Conservation (phyloP, 2,329 filamentous ascomycete species). For the Colletotrichum spinosum region DNA sequence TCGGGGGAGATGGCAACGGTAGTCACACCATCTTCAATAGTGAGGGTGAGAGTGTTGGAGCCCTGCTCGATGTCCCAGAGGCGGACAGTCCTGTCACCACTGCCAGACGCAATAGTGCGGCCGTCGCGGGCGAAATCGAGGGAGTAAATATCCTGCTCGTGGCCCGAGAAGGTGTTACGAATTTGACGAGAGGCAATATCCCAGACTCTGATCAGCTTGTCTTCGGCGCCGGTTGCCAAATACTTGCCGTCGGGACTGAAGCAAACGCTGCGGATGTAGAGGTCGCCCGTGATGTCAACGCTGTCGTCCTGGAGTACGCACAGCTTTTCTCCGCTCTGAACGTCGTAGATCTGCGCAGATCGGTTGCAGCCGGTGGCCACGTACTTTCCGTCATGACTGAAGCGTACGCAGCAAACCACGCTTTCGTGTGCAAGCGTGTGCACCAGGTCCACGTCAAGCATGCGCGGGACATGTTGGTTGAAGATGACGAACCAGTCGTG, state of each 20-base stretch:
- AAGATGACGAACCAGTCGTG: constrained; percentile 97
- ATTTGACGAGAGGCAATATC: constrained; percentile 88
- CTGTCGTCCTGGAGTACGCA: constrained; percentile 91
- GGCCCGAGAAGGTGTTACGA: constrained; percentile 92
- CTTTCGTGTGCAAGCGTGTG: constrained; percentile 95
- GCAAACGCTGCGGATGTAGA: constrained; percentile 98
- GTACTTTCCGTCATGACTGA: constrained; percentile 95
- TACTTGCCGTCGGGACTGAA: constrained; percentile 97
- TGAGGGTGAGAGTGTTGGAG: constrained; percentile 84
- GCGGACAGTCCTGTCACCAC: constrained; percentile 92
- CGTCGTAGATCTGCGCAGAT: constrained; percentile 99
- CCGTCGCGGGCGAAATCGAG: constrained; percentile 95
- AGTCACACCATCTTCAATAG: constrained; percentile 96
- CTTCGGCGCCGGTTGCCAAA: constrained; percentile 94
- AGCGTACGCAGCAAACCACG: constrained; percentile 97
- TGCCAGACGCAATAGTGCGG: constrained; percentile 93
- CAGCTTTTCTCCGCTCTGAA: constrained; percentile 86
- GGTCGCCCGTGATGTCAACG: constrained; percentile 87
- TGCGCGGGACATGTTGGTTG: constrained; percentile 89
- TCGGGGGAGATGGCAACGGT: constrained; percentile 98
- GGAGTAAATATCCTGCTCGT: constrained; percentile 98
- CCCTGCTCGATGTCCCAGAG: constrained; percentile 95
- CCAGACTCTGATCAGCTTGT: constrained; percentile 98
- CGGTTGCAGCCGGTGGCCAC: constrained; percentile 97
- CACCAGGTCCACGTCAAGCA: constrained; percentile 92